phyloP scores from a whole-genome alignment of 1,139 yeast genomes.

The Debaryomycetaceae sp. region DNA sequence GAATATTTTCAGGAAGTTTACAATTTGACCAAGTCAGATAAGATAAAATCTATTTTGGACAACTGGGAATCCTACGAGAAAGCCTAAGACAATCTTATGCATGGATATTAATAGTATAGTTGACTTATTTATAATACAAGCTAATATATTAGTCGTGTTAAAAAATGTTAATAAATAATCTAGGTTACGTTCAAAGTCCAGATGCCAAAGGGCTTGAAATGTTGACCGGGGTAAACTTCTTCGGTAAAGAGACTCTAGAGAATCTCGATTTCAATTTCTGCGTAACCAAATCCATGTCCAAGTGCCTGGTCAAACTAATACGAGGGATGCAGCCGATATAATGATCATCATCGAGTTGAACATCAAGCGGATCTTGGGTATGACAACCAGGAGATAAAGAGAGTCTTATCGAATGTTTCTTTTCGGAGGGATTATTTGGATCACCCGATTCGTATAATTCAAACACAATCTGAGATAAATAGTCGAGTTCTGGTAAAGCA shows the following conservation, averaged over 20 bases:
- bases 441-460: constrained; percentile 86
- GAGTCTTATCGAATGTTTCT: constrained; percentile 83
- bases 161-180: neutral
- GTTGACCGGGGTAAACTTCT: constrained; percentile 86
- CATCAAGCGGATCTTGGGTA: constrained; percentile 95
- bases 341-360: constrained; percentile 92
- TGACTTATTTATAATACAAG: neutral
- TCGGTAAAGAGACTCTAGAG: constrained; percentile 84
- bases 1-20: constrained; percentile 97
- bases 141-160: neutral
- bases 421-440: constrained; percentile 52
- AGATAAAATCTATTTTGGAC: constrained; percentile 83
- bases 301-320: constrained; percentile 83
- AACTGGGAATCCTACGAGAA: constrained; percentile 88
- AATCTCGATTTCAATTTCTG: constrained; percentile 81
- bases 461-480: constrained; percentile 89
- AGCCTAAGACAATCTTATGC: constrained; percentile 21
- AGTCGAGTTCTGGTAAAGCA: constrained; percentile 94
- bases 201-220: constrained; percentile 62
- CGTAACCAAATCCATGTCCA: constrained; percentile 87
- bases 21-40: constrained; percentile 83
- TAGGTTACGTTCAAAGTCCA: constrained; percentile 14
- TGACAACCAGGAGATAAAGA: constrained; percentile 97
- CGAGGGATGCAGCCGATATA: constrained; percentile 95
- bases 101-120: neutral